A percentile compares a stretch with the other conserved stretches of the same genome.
Evolutionary conservation across 805 yeast genomes (phyloP).

Genomic region (Myxozyma geophila): DNA sequence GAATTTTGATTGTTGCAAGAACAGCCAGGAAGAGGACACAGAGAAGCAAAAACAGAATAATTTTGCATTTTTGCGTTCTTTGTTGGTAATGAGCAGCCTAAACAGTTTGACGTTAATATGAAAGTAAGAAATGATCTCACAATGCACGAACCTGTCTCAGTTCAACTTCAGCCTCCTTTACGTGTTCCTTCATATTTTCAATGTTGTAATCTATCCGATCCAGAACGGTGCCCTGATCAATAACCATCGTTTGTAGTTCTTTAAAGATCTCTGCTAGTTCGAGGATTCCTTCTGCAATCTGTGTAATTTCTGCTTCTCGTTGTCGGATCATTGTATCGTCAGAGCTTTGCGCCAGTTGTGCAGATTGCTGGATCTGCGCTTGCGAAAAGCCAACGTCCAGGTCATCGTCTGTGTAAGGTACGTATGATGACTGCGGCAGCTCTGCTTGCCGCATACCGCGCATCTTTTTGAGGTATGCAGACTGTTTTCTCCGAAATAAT

Average conservation of each 20-base stretch:
- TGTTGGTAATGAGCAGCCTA: conserved; percentile 83
- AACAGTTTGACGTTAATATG: conserved; percentile 37
- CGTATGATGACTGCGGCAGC: conserved; percentile 36
- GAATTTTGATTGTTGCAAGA: conserved; percentile 62
- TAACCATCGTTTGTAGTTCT: conserved; percentile 87
- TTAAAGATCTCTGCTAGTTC: conserved; percentile 92
- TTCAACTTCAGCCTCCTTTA: conserved; percentile 78
- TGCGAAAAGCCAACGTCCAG: conserved; percentile 39
- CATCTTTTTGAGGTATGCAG: conserved; percentile 81
- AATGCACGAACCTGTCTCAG: conserved; percentile 44
- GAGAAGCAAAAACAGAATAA: conserved; percentile 73
- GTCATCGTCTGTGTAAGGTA: conserved; percentile 35
- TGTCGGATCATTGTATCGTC: conserved; percentile 58
- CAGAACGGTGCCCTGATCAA: conserved; percentile 92
- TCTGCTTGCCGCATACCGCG: conserved; percentile 59
- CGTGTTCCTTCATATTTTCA: conserved; percentile 74
- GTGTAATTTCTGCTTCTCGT: conserved; percentile 87
- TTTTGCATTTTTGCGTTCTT: conserved; percentile 86
- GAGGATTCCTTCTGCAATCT: conserved; percentile 89
- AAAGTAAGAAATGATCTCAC: neutral
- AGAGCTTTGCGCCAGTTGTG: conserved; percentile 36
- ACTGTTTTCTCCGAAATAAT: conserved; percentile 82
- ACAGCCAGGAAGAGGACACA: conserved; percentile 73
- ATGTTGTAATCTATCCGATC: conserved; percentile 94
- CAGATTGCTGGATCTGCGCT: conserved; percentile 42